Evolutionary conservation across 495 filamentous ascomycete species (phyloP).

Genomic region (Evansstolkia leycettana): DNA sequence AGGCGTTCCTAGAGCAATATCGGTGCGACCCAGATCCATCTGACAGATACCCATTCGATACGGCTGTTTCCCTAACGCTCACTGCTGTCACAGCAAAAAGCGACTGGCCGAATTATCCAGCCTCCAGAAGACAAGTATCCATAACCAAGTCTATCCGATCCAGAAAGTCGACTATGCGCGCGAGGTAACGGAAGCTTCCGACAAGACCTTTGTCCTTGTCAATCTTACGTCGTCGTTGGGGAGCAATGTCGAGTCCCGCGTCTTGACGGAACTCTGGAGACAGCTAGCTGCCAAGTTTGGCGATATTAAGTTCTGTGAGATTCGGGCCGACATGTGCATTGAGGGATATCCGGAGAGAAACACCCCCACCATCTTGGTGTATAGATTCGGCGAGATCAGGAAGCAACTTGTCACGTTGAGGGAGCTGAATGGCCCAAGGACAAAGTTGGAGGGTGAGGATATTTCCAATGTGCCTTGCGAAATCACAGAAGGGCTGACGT

Average conservation of each 20-base stretch:
- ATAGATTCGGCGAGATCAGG: constrained; percentile 81
- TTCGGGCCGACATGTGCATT: constrained; percentile 83
- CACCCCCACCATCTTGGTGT: constrained; percentile 87
- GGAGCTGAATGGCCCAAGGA: constrained; percentile 59
- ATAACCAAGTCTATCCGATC: constrained; percentile 84
- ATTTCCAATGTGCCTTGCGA: neutral
- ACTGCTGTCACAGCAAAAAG: constrained; percentile 48
- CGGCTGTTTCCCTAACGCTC: too few relatives aligned
- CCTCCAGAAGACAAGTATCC: constrained; percentile 59
- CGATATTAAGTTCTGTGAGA: constrained; percentile 97
- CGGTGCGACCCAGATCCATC: constrained; percentile 30
- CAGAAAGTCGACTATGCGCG: constrained; percentile 85
- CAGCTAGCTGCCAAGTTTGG: constrained; percentile 71
- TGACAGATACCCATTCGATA: too few relatives aligned
- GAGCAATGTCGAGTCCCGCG: constrained; percentile 69
- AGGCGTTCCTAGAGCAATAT: constrained; percentile 78
- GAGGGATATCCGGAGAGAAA: constrained; percentile 92
- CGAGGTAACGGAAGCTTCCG: constrained; percentile 87
- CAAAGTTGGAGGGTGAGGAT: constrained; percentile 46
- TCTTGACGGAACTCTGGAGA: constrained; percentile 79
- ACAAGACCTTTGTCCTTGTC: constrained; percentile 63
- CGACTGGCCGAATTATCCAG: constrained; percentile 68
- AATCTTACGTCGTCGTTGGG: constrained; percentile 67
- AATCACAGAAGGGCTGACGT: constrained; percentile 1
- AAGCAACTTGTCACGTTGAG: constrained; percentile 78